A percentile compares a stretch with the other conserved stretches of the same genome.
These are phyloP conservation scores for Hypoxylon sp. DNA, from an alignment of 2,329 filamentous ascomycete genomes.

Conservation along the genomic window DNA sequence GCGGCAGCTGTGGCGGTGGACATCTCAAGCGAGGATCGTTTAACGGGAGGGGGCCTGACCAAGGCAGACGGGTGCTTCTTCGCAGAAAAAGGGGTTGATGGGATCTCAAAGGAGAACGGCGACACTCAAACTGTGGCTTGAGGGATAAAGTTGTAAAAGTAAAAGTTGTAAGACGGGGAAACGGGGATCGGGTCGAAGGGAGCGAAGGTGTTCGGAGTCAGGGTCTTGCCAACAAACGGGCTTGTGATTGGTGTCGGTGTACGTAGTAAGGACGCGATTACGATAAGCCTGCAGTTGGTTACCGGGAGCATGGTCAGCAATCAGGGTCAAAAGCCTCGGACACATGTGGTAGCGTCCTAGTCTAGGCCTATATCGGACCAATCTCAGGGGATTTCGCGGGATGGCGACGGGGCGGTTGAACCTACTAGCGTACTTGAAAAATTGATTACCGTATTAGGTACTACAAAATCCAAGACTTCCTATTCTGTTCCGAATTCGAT, in stretches of 20 bases:
- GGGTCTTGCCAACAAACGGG: slow-evolving; percentile 25
- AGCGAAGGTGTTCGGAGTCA: slow-evolving; percentile 29
- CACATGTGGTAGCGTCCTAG: slow-evolving; percentile 33
- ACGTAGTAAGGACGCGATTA: slow-evolving; percentile 24
- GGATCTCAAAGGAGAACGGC: slow-evolving; percentile 20
- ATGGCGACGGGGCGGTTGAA: slow-evolving; percentile 4
- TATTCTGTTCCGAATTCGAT: slow-evolving; percentile 10
- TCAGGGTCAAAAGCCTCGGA: slow-evolving; percentile 33
- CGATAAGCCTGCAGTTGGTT: slow-evolving; percentile 36
- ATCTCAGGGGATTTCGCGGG: slow-evolving; percentile 10
- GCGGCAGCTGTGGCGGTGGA: slow-evolving; percentile 69
- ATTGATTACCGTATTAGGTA: slow-evolving; percentile 19
- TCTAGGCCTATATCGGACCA: slow-evolving; percentile 23
- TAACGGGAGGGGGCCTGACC: slow-evolving; percentile 87
- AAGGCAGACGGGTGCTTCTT: slow-evolving; percentile 95
- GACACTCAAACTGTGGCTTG: slow-evolving; percentile 23
- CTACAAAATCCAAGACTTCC: slow-evolving; percentile 12
- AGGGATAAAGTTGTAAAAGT: slow-evolving; percentile 28
- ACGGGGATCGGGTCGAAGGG: slow-evolving; percentile 19
- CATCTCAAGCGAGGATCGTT: slow-evolving; percentile 70
- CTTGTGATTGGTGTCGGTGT: slow-evolving; percentile 42
- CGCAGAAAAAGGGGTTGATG: slow-evolving; percentile 60
- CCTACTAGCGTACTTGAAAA: slow-evolving; percentile 12
- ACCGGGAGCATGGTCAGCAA: slow-evolving; percentile 38
- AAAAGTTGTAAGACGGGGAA: slow-evolving; percentile 30